Evolutionary conservation across 2,329 filamentous ascomycete genomes (phyloP), one percentile per base, ranked within the genome.

Genomic region (Emmonsiellopsis sp.): DNA sequence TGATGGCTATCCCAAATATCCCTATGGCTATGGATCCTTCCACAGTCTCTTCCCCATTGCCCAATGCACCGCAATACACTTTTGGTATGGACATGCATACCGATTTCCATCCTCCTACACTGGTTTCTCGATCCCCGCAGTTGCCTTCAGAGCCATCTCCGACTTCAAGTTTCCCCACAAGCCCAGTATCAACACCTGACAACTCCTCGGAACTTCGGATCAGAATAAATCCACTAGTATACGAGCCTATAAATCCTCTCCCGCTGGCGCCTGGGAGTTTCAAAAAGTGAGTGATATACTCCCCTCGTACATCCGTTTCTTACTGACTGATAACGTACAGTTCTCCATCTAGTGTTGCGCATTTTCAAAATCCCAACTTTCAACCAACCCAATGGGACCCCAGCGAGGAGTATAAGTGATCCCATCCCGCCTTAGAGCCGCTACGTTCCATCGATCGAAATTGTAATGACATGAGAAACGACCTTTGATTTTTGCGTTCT

Each of bases 301-400:
- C 9, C 17, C 32, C 9, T 7, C n/a, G 3, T 46, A 42, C 43
- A 21, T 27, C 13, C 14, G 13, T 36, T 21, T 4, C 42, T 31
- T 45, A 43, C 50, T 52, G 21, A 52, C 50, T n/a, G 21, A 27
- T 27, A 27, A 39, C 8, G 7, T 10, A 17, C 42, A 74, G 72
- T 55, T 74, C 71, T 9, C 68, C 71, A 7, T 69, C 71, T 63
- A 72, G 74, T 57, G 69, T 72, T 56, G 70, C 72, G 44, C 70
- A 76, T 61, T 74, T 74, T 60, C 67, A 71, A 52, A 71, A 76
- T 56, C 62, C 68, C 34, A 65, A 75, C 52, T 73, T 76, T 53
- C 66, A 76, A 55, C 72, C 72, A 11, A 69, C 71, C 36, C 71
- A 74, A 54, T 75, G 69, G 67, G 69, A 69, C 42, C 71, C 71